A percentile compares a stretch with the other conserved stretches of the same genome.
These are phyloP conservation scores for Rhododendron williamsianum DNA, from an alignment of 148 eudicot genomes.

Conservation along the genomic window DNA sequence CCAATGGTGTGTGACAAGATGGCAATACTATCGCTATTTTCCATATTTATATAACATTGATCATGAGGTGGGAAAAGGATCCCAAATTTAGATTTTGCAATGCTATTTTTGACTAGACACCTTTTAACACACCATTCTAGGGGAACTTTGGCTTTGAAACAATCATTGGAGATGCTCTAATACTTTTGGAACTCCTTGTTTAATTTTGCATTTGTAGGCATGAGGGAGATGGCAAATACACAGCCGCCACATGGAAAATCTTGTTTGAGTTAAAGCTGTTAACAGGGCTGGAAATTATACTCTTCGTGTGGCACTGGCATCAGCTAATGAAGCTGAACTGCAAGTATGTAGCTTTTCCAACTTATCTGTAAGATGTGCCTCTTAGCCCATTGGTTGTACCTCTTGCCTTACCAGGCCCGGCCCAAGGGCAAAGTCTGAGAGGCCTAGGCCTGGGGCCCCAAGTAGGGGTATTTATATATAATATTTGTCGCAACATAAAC, in stretches of 20 bases:
- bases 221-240: not conserved
- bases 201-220: slow-evolving; percentile 2
- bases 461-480: no score
- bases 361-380: not conserved
- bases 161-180: not conserved
- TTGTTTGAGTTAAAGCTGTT: slow-evolving; percentile 14
- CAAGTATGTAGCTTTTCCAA: slow-evolving; percentile 9
- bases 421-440: no score
- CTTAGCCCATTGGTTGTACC: no score
- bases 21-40: not conserved
- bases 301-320: slow-evolving; percentile 26
- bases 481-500: no score
- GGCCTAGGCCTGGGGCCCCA: no score
- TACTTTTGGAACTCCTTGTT: not conserved
- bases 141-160: not conserved
- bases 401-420: no score
- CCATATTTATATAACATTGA: no score
- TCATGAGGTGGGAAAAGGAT: no score
- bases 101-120: no score
- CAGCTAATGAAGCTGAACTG: slow-evolving; percentile 19
- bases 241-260: slow-evolving; percentile 27
- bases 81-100: no score
- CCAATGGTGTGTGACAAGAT: not conserved
- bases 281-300: slow-evolving; percentile 11
- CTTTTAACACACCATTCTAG: no score